Evolutionary conservation across 495 filamentous ascomycete species (phyloP), one percentile per base, ranked within the genome.

Genomic region (Penicillium lividum): DNA sequence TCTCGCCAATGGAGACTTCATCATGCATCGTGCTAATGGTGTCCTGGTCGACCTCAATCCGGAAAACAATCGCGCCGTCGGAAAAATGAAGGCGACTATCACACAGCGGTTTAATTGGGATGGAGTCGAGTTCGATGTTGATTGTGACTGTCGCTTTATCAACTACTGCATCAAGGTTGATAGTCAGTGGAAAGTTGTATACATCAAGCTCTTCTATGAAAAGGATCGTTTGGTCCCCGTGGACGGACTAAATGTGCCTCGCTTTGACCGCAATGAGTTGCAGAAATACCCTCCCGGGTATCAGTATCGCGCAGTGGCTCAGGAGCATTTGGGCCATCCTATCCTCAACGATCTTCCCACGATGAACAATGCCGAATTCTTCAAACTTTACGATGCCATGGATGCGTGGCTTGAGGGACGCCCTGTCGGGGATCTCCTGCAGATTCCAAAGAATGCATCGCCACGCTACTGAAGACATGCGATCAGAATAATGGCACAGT

Each of bases 1-100:
- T 31, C 45, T 16, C 45, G 45, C 18, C 8, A 48, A 48, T 8
- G 45, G 45, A 10, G 45, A 48, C 18, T 48, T 48, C 45, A 48
- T 48, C 45, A 30, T 30, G 27, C 45, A 48, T 15, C 18, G 45
- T 4, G 45, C 27, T 13, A 6, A 22, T 15, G 45, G 45, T 27
- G 28, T 22, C 6, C 18, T 48, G 15, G 45, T 30, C 18, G 27
- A 48, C 22, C 1, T 48, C 2, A 48, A 48, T 22, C 7, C 8
- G 3, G 18, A 7, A 10, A 10, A 6, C 7, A 15, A 30, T 7
- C 45, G 45, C 7, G 45, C 45, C 16, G 27, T 48, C 7, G 45
- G 16, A 4, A 48, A 48, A 15, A 48, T 48, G 45, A 48, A 48
- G 27, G 18, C 45, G 10, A 48, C 45, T 2, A 48, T 48, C 18